Evolutionary conservation across 345 rosid genomes (phyloP).

Genomic region (Brassica cretica): DNA sequence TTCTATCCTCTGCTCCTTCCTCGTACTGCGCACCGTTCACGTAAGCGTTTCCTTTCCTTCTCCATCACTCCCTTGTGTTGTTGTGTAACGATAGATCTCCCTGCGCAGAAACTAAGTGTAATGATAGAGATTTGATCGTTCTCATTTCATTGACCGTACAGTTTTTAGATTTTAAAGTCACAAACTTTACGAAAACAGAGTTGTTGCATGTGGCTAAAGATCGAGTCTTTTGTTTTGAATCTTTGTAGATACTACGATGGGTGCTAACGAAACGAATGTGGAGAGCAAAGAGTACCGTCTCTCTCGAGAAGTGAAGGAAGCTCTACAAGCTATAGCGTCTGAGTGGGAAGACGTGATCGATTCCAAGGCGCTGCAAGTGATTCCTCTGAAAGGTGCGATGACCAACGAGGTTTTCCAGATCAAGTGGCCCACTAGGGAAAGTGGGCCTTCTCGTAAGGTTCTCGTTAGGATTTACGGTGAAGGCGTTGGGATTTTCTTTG

Average conservation of each 20-base stretch:
- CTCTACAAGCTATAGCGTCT: conserved; percentile 59
- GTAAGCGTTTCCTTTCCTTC: conserved; percentile 20
- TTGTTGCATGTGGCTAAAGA: conserved; percentile 18
- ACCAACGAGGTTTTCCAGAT: conserved; percentile 89
- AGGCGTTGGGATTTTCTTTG: conserved; percentile 85
- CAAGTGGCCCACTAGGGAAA: conserved; percentile 64
- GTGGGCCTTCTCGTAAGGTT: conserved; percentile 49
- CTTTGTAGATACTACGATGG: conserved; percentile 11
- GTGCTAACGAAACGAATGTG: conserved; percentile 25
- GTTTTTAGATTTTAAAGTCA: background rate
- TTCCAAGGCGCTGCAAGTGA: conserved; percentile 52
- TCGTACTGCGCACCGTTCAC: conserved; percentile 10
- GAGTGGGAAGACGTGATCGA: conserved; percentile 79
- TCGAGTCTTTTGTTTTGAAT: background rate
- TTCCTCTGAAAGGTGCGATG: conserved; percentile 84
- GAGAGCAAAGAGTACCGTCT: conserved; percentile 37
- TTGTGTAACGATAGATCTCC: background rate
- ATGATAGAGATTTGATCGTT: background rate
- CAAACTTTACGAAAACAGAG: background rate
- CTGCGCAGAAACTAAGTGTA: background rate
- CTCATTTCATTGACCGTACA: background rate
- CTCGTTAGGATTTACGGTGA: conserved; percentile 86
- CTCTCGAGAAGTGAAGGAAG: conserved; percentile 47
- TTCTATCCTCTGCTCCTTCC: conserved; percentile 35
- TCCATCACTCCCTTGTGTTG: background rate